Conservation (phyloP, 73 alveolate species). For the Paramecium bursaria region DNA sequence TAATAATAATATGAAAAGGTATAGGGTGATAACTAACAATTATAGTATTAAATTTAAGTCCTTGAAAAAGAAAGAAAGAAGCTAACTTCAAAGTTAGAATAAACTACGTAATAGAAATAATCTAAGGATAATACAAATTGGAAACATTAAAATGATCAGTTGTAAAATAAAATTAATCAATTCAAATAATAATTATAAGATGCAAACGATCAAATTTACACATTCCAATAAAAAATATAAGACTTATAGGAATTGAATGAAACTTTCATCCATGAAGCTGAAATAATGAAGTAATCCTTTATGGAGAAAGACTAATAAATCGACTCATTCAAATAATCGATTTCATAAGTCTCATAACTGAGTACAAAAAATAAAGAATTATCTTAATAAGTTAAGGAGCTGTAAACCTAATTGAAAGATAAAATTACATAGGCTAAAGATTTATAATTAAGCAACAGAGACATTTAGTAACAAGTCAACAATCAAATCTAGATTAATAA, state of each 20-base stretch:
- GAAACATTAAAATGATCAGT: slow-evolving; percentile 14
- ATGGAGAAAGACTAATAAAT: slow-evolving; percentile 21
- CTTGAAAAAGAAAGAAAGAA: slow-evolving; percentile 27
- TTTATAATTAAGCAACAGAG: no score
- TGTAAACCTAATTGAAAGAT: no score
- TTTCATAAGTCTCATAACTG: slow-evolving; percentile 9
- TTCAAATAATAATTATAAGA: not conserved
- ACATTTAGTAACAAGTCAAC: no score
- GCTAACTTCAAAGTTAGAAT: slow-evolving; percentile 1
- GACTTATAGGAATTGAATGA: slow-evolving; percentile 43
- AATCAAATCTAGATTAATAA: no score
- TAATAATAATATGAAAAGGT: slow-evolving; percentile 26
- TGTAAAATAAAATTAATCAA: slow-evolving; percentile 7
- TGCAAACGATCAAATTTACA: slow-evolving; percentile 20
- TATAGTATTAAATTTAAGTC: not conserved
- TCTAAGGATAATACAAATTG: not conserved
- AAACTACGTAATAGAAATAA: not conserved
- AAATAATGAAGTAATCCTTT: slow-evolving; percentile 13
- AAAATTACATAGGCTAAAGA: no score
- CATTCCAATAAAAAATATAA: not conserved
- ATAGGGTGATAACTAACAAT: not conserved
- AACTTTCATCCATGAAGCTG: slow-evolving; percentile 6
- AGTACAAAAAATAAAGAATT: no score
- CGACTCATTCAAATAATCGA: slow-evolving; percentile 10
- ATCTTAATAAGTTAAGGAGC: no score